Conservation (phyloP, 176 grass and related monocot species). For the Oropetium thomaeum region DNA sequence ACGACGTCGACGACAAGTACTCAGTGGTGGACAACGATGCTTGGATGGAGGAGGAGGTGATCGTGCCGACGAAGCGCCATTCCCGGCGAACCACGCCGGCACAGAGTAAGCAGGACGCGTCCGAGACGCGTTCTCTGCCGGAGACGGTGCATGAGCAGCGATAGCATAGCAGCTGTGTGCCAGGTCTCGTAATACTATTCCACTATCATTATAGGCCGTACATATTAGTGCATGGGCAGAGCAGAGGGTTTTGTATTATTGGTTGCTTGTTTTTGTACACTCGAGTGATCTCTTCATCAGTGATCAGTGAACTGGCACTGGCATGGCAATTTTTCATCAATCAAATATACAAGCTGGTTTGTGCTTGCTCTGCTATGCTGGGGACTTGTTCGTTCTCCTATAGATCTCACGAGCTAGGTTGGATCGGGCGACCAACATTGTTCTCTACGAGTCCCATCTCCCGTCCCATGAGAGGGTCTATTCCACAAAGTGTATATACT, state of each 20-base stretch:
- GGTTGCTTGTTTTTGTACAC: too few relatives aligned
- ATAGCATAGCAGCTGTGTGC: neutral
- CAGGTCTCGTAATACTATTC: too few relatives aligned
- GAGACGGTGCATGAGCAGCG: conserved; percentile 34
- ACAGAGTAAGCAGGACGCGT: conserved; percentile 59
- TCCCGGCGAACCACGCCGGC: conserved; percentile 69
- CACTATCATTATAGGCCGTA: too few relatives aligned
- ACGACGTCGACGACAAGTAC: conserved; percentile 21
- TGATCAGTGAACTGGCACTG: too few relatives aligned
- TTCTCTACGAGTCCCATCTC: conserved; percentile 94
- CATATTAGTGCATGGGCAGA: neutral
- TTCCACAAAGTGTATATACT: conserved; percentile 92
- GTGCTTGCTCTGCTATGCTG: too few relatives aligned
- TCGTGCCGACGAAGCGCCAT: conserved; percentile 87
- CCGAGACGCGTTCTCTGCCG: conserved; percentile 43
- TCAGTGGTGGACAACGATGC: conserved; percentile 21
- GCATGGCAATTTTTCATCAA: too few relatives aligned
- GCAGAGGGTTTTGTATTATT: too few relatives aligned
- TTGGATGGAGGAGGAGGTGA: conserved; percentile 44
- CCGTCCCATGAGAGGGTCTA: conserved; percentile 97
- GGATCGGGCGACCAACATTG: conserved; percentile 96
- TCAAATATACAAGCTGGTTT: too few relatives aligned
- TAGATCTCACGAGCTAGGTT: conserved; percentile 54
- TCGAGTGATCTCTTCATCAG: too few relatives aligned
- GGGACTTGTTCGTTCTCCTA: too few relatives aligned